Base-by-base conservation (phyloP, 805 yeast species). In the Nakazawaea siamensis region DNA sequence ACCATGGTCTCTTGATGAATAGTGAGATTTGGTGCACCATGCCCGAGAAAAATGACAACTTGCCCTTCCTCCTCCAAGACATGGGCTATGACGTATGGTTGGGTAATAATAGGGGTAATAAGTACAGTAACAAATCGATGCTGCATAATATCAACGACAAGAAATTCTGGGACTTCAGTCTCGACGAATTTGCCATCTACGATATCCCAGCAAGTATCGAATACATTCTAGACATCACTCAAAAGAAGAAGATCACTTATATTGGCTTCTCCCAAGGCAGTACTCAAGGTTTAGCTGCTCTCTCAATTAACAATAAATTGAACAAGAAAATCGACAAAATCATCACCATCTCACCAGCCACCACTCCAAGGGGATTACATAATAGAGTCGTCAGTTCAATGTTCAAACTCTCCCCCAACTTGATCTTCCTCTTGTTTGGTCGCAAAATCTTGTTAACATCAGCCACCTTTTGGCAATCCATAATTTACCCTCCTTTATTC, bases 241-340 rank as follows among this genome's bases (percentile, higher is more conserved):
- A 61, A 8, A 56, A 49, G 42, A 8, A 44, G 18, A 44, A 57
- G 20, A 55, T 88, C 24, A 70, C 76, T 1, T 88, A 86, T 50
- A 69, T 90, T 43, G 97, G 97, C 1, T 90, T 90, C 50, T 77
- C 88, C 18, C 97, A 88, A 55, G 97, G 97, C 15, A 77, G 94
- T 0, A 94, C 97, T 1, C 97, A 90, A 55, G 86, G 86, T 27
- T 79, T 88, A 54, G 96, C 95, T 0, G 69, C 94, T 9, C 60
- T 86, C 16, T 72, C 92, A 0, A 48, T 78, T 13, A 74, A 77
- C 49, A 76, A 80, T 6, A 64, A 66, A 2, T 62, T 88, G 38
- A 84, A 83, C 53, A 45, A 55, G 55, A 66, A 68, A 38, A 60
- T 71, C 31, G 68, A 68, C 24, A 48, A 54, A 34, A 80, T 88